Percentiles rank a stretch among this genome's conserved stretches.
These are phyloP conservation scores for Calonectria ilicicola DNA, from an alignment of 2,329 filamentous ascomycete species.

Conservation along the genomic window DNA sequence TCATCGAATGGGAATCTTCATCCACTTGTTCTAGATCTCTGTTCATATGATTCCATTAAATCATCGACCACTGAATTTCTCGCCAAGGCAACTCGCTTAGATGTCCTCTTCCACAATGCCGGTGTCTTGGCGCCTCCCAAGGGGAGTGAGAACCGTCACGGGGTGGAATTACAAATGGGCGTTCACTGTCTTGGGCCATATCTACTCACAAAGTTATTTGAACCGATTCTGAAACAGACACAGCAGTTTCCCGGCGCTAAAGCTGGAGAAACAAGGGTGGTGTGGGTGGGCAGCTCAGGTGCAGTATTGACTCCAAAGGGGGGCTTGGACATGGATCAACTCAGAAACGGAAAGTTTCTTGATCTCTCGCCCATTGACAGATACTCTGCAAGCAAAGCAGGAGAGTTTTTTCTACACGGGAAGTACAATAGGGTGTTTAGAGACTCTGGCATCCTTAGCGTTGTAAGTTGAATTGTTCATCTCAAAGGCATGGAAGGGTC, in stretches of 20 bases:
- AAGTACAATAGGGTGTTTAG: slow-evolving; percentile 7
- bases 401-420: slow-evolving; percentile 15
- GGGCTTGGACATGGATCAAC: slow-evolving; percentile 10
- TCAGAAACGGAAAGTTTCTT: not conserved
- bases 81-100: not conserved
- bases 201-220: not conserved
- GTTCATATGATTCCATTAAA: slow-evolving; percentile 3
- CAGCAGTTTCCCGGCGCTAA: not conserved
- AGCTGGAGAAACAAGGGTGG: not conserved
- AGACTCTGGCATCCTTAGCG: slow-evolving; percentile 2
- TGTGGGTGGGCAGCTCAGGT: slow-evolving; percentile 13
- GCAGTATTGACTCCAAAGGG: not conserved
- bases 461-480: not conserved
- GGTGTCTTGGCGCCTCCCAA: slow-evolving; percentile 16
- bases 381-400: slow-evolving; percentile 17
- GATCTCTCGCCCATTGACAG: not conserved
- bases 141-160: slow-evolving; percentile 8
- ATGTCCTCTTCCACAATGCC: slow-evolving; percentile 21
- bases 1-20: not conserved
- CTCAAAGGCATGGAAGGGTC: not conserved
- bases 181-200: slow-evolving; percentile 15
- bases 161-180: slow-evolving; percentile 10
- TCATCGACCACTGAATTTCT: not conserved
- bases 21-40: not conserved
- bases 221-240: not conserved